Conservation (phyloP, 2,329 filamentous ascomycete species). For the Zymoseptoria tritici region DNA sequence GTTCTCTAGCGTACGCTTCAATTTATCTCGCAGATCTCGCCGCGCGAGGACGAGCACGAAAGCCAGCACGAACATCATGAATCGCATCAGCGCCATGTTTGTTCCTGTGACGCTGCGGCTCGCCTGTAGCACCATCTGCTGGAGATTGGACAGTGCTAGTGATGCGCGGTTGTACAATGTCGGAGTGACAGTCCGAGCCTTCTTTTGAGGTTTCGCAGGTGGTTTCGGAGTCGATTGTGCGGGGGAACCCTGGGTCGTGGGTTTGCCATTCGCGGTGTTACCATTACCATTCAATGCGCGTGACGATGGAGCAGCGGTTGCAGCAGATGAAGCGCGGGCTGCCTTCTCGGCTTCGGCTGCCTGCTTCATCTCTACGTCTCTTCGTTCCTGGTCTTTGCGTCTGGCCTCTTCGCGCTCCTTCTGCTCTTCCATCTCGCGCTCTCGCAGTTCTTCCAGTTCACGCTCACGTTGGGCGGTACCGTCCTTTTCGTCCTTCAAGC, state of each 20-base stretch:
- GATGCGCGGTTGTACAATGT: slow-evolving; percentile 23
- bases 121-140: slow-evolving; percentile 33
- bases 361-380: slow-evolving; percentile 29
- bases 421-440: slow-evolving; percentile 38
- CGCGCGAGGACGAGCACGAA: slow-evolving; percentile 70
- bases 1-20: slow-evolving; percentile 59
- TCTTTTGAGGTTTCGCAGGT: slow-evolving; percentile 13
- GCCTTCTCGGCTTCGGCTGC: slow-evolving; percentile 17
- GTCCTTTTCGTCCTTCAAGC: slow-evolving; percentile 74
- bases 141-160: slow-evolving; percentile 38
- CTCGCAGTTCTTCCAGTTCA: slow-evolving; percentile 52
- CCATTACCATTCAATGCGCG: not conserved
- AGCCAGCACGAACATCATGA: slow-evolving; percentile 71
- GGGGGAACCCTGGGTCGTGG: not conserved
- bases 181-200: slow-evolving; percentile 11
- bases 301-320: not conserved
- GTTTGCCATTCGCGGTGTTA: not conserved
- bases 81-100: slow-evolving; percentile 48
- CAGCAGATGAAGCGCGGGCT: slow-evolving; percentile 2
- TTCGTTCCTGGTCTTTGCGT: slow-evolving; percentile 24
- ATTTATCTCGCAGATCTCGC: slow-evolving; percentile 64
- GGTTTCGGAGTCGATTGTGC: slow-evolving; percentile 10
- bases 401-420: slow-evolving; percentile 25
- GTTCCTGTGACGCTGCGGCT: slow-evolving; percentile 46
- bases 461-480: slow-evolving; percentile 58